These are phyloP conservation scores for Coemansia sp. DNA, from an alignment of 192 early-diverging fungal species.

Conservation along the genomic window DNA sequence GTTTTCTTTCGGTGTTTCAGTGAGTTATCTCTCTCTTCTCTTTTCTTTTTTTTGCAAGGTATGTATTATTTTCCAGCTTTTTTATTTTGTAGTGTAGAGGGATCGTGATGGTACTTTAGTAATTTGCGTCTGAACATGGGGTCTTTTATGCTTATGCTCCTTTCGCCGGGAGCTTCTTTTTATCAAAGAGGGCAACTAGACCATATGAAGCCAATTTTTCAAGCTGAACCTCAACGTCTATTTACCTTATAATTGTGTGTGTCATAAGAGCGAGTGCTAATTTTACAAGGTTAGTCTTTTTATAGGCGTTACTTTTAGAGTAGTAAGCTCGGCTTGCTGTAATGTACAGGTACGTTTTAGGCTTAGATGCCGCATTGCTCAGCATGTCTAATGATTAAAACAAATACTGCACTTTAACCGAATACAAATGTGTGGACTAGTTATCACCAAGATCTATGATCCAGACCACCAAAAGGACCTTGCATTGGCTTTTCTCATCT, in stretches of 20 bases:
- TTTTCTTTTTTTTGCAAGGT: conserved; percentile 14
- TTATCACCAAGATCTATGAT: conserved; percentile 10
- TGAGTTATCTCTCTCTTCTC: neutral
- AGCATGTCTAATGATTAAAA: conserved; percentile 4
- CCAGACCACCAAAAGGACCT: no score
- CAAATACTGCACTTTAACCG: conserved; percentile 4
- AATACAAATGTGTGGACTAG: conserved; percentile 1
- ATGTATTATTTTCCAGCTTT: neutral
- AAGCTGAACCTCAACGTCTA: conserved; percentile 24
- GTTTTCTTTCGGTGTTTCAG: neutral
- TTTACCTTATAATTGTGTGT: neutral
- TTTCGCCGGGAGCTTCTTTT: conserved; percentile 46
- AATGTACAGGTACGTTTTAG: no score
- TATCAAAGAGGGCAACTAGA: conserved; percentile 13
- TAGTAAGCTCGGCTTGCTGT: no score
- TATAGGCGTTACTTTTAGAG: no score
- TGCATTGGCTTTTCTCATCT: neutral
- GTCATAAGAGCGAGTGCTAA: no score
- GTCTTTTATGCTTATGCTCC: conserved; percentile 21
- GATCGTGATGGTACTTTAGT: conserved; percentile 49
- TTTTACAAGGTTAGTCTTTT: no score
- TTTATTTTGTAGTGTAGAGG: neutral
- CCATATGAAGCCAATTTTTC: conserved; percentile 39
- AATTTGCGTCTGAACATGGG: conserved; percentile 55
- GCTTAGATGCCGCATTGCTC: no score